Base-by-base conservation (phyloP, 2,329 filamentous ascomycete species). In the Colletotrichum cuscutae region DNA sequence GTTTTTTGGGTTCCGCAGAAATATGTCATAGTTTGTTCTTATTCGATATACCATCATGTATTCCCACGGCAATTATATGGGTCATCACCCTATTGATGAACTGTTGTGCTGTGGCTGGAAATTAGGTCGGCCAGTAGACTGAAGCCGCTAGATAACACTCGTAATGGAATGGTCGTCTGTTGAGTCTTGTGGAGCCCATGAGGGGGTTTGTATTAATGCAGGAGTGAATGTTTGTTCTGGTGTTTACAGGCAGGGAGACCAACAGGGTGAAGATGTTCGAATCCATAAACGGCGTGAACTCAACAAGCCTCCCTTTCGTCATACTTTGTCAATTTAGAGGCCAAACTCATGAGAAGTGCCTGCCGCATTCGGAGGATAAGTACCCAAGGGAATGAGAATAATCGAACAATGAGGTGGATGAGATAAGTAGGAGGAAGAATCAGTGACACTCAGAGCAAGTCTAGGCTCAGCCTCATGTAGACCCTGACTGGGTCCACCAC, bases 41-140 rank as follows among this genome's bases (percentile, higher is more conserved):
- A 11, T 72, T 67, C 46, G 37, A 63, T 72, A 72, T 72, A 59
- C 71, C 68, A 68, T 72, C 37, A 58, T 72, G 52, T 72, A 61
- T 46, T 59, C 22, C 35, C 22, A 49, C 22, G 32, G 28, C n/a
- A 59, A 11, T 53, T 22, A 12, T 22, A 22, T 49, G n/a, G 53
- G 19, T 7, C 54, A 37, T 67, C 8, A 49, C 22, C 19, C 26
- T 32, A 35, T 49, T 7, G 12, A 56, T 42, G 22, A 42, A 42
- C 37, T 30, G 1, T 4, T 37, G 15, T 5, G 28, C 15, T 22
- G 56, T 32, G 54, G 54, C 19, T 65, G 22, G 24, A 57, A 5
- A 61, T 26, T 65, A 15, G 22, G n/a, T 12, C 35, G 61, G 58
- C 62, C 62, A 61, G 63, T 59, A 46, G 62, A 24, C 9, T 56